A percentile compares a stretch with the other conserved stretches of the same genome.
These are phyloP conservation scores for Exsudoporus floridanus DNA, from an alignment of 1,284 basidiomycete species.

Conservation along the genomic window DNA sequence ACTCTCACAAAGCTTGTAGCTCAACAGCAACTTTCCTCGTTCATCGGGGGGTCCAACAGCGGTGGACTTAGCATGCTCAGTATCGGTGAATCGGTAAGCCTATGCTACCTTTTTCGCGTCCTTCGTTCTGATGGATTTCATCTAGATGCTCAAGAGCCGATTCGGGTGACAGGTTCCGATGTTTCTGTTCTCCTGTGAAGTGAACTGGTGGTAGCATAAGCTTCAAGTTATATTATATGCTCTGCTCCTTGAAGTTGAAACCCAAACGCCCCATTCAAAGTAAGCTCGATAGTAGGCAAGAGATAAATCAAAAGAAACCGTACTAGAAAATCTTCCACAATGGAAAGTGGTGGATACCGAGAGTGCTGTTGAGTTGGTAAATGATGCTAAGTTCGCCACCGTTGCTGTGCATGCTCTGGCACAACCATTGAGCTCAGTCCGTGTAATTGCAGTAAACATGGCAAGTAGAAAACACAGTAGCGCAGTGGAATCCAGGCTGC, in stretches of 20 bases:
- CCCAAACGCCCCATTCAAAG: background rate
- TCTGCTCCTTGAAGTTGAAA: background rate
- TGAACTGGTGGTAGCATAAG: background rate
- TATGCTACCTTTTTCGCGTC: background rate
- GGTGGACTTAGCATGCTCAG: constrained; percentile 62
- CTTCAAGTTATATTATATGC: background rate
- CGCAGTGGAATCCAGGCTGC: background rate
- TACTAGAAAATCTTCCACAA: no score
- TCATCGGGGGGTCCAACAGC: constrained; percentile 58
- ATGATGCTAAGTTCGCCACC: no score
- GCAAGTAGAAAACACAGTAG: background rate
- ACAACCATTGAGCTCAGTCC: no score
- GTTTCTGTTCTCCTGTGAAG: background rate
- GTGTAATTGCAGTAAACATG: background rate
- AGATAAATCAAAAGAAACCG: no score
- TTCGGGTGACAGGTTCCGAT: constrained; percentile 33
- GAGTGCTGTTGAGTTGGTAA: no score
- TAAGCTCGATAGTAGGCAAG: background rate
- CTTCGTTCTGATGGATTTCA: background rate
- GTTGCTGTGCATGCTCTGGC: no score
- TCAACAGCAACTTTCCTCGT: constrained; percentile 58
- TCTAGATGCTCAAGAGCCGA: constrained; percentile 38
- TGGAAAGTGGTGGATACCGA: no score
- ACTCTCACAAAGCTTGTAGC: constrained; percentile 80
- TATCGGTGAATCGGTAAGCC: constrained; percentile 47